Evolutionary conservation across 768 basidiomycete species (phyloP), one percentile per base, ranked within the genome.

Genomic region (Boletus rufocinnamomeus): DNA sequence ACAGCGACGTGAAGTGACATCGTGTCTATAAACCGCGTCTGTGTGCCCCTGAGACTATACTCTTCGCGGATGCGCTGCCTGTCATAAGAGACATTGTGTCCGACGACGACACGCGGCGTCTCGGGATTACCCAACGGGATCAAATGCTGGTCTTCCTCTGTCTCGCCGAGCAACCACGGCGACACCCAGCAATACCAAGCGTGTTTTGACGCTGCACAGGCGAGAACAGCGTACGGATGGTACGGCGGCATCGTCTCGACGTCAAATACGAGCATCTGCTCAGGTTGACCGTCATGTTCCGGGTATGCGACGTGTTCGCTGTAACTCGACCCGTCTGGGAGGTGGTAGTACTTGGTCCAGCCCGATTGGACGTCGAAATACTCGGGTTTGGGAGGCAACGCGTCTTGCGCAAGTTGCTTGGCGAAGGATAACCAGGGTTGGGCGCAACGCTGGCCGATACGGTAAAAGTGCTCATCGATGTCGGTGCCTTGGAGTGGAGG

Each of bases 151-250:
- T 73, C 69, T 45, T 84, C 76, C 21, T 84, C 76, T 50, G 86
- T 78, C 63, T 83, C 79, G 16, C 82, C 83, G 5, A 95, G 79
- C 11, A 97, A 74, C 94, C 94, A 96, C 0, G 97, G 97, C 0
- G 92, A 95, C 60, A 97, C 84, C 95, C 97, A 99, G 4, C 84
- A 84, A 69, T 98, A 99, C 96, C 97, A 98, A 1, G 86, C 88
- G 50, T 85, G 85, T 25, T 82, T 79, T 6, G 93, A 87, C 2
- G 84, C 91, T 4, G 95, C 95, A 59, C 87, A 88, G 1, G 97
- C 95, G 79, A 98, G 88, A 69, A 98, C 77, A 14, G 96, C 83
- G 68, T 85, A 93, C 2, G 87, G 86, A 50, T 90, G 83, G 68
- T 91, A 84, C 28, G 84, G 83, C 1, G 91, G 91, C 81, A 98